phyloP scores from a whole-genome alignment of 2,329 filamentous ascomycete species.

The Coniosporium tulheliwenetii region DNA sequence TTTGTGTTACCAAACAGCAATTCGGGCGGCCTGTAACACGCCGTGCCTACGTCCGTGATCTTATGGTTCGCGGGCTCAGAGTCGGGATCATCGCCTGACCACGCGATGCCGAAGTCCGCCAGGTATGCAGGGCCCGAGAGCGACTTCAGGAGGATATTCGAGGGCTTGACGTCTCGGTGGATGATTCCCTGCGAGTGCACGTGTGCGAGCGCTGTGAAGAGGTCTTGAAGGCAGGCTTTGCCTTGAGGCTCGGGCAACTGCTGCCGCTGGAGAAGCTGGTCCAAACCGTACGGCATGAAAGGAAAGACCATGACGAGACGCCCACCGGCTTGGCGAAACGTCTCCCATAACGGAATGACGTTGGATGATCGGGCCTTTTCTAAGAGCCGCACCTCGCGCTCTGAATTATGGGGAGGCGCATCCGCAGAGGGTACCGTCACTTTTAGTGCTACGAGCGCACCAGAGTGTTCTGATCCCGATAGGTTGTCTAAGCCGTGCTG shows the following conservation, averaged over 20 bases:
- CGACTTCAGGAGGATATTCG: conserved; percentile 62
- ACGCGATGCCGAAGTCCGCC: conserved; percentile 85
- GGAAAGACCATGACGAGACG: conserved; percentile 72
- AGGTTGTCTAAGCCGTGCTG: conserved; percentile 4
- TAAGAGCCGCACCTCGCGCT: conserved; percentile 66
- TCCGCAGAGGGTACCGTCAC: conserved; percentile 62
- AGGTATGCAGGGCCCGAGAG: conserved; percentile 58
- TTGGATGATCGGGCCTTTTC: conserved; percentile 37
- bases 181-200: conserved; percentile 66
- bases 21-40: conserved; percentile 80
- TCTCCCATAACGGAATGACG: conserved; percentile 54
- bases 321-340: conserved; percentile 53
- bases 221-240: conserved; percentile 41
- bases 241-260: conserved; percentile 23
- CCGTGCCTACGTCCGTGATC: conserved; percentile 86
- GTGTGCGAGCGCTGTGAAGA: conserved; percentile 55
- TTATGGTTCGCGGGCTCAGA: conserved; percentile 54
- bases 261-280: conserved; percentile 42
- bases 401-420: conserved; percentile 68
- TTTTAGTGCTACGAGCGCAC: conserved; percentile 55
- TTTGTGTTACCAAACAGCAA: conserved; percentile 67
- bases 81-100: conserved; percentile 44
- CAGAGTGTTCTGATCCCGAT: conserved; percentile 3
- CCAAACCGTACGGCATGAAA: conserved; percentile 61
- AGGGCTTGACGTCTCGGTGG: conserved; percentile 88